A percentile compares a stretch with the other conserved stretches of the same genome.
These are phyloP conservation scores for Podila minutissima DNA, from an alignment of 192 early-diverging fungal genomes.

Conservation along the genomic window DNA sequence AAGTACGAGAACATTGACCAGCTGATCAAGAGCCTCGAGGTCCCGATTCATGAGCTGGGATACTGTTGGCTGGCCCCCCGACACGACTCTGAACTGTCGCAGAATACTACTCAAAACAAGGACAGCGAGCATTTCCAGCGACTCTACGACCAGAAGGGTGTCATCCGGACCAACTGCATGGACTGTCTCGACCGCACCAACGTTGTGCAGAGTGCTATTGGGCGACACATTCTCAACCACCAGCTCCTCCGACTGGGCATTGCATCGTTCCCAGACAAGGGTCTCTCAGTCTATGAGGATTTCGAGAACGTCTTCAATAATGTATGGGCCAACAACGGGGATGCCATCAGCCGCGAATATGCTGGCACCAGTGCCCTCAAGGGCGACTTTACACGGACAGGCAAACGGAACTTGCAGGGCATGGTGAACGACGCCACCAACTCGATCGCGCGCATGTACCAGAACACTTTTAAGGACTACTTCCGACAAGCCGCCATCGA, in stretches of 20 bases:
- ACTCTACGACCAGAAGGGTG: slow-evolving; percentile 46
- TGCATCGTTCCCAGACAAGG: slow-evolving; percentile 70
- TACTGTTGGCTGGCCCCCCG: slow-evolving; percentile 52
- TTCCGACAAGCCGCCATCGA: slow-evolving; percentile 72
- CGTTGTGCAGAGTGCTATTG: slow-evolving; percentile 80
- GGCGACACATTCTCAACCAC: slow-evolving; percentile 68
- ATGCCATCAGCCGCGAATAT: slow-evolving; percentile 80
- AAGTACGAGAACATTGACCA: slow-evolving; percentile 88
- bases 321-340: slow-evolving; percentile 86
- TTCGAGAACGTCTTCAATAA: slow-evolving; percentile 75
- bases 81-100: not conserved
- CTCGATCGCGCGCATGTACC: slow-evolving; percentile 78
- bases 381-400: slow-evolving; percentile 81
- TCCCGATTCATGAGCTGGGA: slow-evolving; percentile 71
- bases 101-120: not conserved
- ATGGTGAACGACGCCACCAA: slow-evolving; percentile 83
- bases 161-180: slow-evolving; percentile 89
- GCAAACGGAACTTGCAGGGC: slow-evolving; percentile 77
- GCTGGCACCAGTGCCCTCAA: slow-evolving; percentile 84
- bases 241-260: slow-evolving; percentile 76
- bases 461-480: slow-evolving; percentile 79
- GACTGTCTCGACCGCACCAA: slow-evolving; percentile 99
- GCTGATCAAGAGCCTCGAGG: slow-evolving; percentile 72
- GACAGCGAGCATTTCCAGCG: slow-evolving; percentile 13
- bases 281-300: slow-evolving; percentile 67